Conservation (phyloP, 768 basidiomycete species). For the Mycena chlorophos region DNA sequence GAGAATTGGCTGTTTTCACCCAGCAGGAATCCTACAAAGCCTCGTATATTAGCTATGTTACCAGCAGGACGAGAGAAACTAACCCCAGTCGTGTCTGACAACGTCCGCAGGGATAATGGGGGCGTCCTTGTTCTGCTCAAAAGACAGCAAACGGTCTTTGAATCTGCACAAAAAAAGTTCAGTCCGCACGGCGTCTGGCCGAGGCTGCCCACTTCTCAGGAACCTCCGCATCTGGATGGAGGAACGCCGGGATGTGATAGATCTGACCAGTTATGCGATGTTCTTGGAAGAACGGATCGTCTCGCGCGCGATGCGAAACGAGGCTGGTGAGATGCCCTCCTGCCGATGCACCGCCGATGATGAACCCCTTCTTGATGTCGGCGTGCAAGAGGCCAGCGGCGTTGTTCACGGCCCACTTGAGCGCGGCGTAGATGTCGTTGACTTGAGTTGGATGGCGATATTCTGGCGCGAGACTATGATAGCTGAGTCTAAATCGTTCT, state of each 20-base stretch:
- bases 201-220: constrained; percentile 1
- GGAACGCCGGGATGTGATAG: background rate
- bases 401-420: constrained; percentile 10
- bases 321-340: background rate
- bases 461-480: constrained; percentile 9
- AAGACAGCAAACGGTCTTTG: constrained; percentile 3
- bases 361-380: constrained; percentile 6
- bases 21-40: background rate
- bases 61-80: background rate
- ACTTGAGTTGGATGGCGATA: constrained; percentile 4
- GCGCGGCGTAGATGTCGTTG: constrained; percentile 7
- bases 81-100: background rate
- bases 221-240: background rate
- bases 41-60: background rate
- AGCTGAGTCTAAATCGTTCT: background rate
- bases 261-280: constrained; percentile 3
- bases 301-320: constrained; percentile 4
- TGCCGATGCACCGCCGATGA: constrained; percentile 6
- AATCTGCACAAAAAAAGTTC: background rate
- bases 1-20: background rate
- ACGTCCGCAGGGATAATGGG: background rate
- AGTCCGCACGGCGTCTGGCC: background rate
- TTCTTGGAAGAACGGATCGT: constrained; percentile 5
- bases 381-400: background rate
- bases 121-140: constrained; percentile 5